A percentile compares a stretch with the other conserved stretches of the same genome.
These are phyloP conservation scores for Arthroderma uncinatum DNA, from an alignment of 2,329 filamentous ascomycete species.

Conservation along the genomic window DNA sequence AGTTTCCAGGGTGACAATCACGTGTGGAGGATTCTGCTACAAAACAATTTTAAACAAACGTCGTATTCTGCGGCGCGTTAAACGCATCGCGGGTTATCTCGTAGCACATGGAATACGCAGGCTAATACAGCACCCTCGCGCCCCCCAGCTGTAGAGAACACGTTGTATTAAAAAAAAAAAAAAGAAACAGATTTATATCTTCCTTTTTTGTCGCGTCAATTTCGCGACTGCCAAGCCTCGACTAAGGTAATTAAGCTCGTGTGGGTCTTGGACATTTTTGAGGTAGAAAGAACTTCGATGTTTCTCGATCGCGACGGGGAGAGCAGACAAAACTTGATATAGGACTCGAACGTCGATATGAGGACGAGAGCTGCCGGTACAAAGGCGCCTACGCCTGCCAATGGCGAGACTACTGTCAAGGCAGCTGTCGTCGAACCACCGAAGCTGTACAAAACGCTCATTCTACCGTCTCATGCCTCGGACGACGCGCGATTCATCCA, in stretches of 20 bases:
- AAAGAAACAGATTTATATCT: not conserved
- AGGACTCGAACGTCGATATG: not conserved
- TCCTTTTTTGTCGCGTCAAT: not conserved
- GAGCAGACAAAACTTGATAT: not conserved
- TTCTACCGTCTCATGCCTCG: constrained; percentile 45
- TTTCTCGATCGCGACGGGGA: not conserved
- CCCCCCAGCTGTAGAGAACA: not conserved
- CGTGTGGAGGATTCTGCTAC: not conserved
- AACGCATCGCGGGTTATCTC: not conserved
- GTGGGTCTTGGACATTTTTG: not conserved
- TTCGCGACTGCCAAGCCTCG: constrained; percentile 1
- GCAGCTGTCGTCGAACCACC: constrained; percentile 9
- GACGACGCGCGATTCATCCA: constrained; percentile 45
- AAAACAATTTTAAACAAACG: not conserved
- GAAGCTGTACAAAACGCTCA: constrained; percentile 40
- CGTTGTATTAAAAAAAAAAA: not conserved
- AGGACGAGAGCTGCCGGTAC: not conserved
- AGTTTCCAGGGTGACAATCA: not conserved
- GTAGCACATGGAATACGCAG: not conserved
- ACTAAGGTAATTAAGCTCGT: constrained; percentile 3
- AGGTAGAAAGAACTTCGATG: not conserved
- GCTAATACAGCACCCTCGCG: not conserved
- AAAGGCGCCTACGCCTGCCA: not conserved
- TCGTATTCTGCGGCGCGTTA: not conserved
- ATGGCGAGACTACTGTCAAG: not conserved